A percentile compares a stretch with the other conserved stretches of the same genome.
Conservation (phyloP, 441 rosid species). For the Melianthus villosus region DNA sequence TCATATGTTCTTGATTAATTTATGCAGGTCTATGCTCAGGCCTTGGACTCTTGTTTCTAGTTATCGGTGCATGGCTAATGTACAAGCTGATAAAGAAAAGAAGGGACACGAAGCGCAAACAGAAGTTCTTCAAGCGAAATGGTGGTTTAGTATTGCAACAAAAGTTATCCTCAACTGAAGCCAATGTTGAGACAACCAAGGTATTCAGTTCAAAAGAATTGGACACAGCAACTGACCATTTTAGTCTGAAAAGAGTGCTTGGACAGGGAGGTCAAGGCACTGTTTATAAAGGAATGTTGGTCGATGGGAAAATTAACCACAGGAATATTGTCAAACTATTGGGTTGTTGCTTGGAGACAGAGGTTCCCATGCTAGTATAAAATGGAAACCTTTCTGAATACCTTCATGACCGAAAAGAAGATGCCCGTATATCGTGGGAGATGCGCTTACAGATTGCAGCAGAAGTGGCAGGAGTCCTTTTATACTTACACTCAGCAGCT, state of each 20-base stretch:
- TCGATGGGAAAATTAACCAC: constrained; percentile 31
- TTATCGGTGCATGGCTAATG: no score
- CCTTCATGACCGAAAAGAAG: constrained; percentile 14
- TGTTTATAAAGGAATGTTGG: no score
- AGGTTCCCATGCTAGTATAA: constrained; percentile 26
- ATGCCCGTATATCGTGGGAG: constrained; percentile 11
- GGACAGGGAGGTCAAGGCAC: no score
- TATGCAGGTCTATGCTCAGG: no score
- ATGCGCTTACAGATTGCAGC: no score
- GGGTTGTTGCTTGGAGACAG: constrained; percentile 39
- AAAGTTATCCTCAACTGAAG: constrained; percentile 8
- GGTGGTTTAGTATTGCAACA: constrained; percentile 31
- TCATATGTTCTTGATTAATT: no score
- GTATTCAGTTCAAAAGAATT: constrained; percentile 24
- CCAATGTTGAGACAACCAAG: constrained; percentile 10
- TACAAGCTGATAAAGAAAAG: no score
- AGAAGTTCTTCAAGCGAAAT: constrained; percentile 22
- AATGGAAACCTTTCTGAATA: constrained; percentile 23
- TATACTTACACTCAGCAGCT: constrained; percentile 40
- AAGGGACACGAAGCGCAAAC: constrained; percentile 11
- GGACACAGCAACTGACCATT: constrained; percentile 24
- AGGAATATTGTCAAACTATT: constrained; percentile 30
- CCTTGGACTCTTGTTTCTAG: no score
- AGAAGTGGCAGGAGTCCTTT: constrained; percentile 34
- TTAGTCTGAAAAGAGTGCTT: no score